Evolutionary conservation across 768 basidiomycete species (phyloP).

Genomic region (Lactifluus echinatus): DNA sequence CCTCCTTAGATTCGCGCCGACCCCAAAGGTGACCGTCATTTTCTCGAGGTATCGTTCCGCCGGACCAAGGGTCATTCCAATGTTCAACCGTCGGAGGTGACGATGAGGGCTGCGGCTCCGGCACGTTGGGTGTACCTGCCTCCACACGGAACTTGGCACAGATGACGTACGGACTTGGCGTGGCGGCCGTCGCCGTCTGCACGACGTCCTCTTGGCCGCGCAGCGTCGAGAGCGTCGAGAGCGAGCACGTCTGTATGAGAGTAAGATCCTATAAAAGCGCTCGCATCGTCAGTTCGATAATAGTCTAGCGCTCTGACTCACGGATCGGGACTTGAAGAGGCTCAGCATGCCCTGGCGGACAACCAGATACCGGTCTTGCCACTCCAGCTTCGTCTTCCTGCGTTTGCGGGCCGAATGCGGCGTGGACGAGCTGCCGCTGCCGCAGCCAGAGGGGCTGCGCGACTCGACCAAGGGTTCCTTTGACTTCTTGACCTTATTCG

Average conservation of each 20-base stretch:
- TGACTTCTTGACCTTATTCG: slow-evolving; percentile 13
- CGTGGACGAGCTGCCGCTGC: neutral
- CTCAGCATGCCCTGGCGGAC: slow-evolving; percentile 48
- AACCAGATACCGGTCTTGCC: slow-evolving; percentile 57
- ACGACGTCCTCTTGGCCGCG: slow-evolving; percentile 16
- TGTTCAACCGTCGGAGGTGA: slow-evolving; percentile 2
- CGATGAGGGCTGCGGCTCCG: neutral
- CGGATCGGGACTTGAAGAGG: slow-evolving; percentile 45
- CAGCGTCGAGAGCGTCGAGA: slow-evolving; percentile 12
- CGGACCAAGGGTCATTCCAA: slow-evolving; percentile 19
- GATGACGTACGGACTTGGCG: slow-evolving; percentile 14
- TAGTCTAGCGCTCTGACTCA: slow-evolving; percentile 37
- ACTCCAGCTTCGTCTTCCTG: slow-evolving; percentile 40
- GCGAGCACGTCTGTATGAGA: slow-evolving; percentile 17
- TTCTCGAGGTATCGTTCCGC: slow-evolving; percentile 12
- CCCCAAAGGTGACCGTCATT: slow-evolving; percentile 2
- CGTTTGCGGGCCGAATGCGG: slow-evolving; percentile 18
- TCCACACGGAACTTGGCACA: slow-evolving; percentile 17
- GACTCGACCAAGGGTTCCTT: slow-evolving; percentile 10
- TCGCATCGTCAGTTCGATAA: neutral
- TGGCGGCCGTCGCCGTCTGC: neutral
- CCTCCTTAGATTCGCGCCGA: slow-evolving; percentile 18
- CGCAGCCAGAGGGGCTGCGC: neutral
- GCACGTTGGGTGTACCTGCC: neutral
- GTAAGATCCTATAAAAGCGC: slow-evolving; percentile 11